Percentiles rank a stretch among this genome's conserved stretches.
These are phyloP conservation scores for Gonapodya sp. DNA, from an alignment of 192 early-diverging fungal genomes.

Conservation along the genomic window DNA sequence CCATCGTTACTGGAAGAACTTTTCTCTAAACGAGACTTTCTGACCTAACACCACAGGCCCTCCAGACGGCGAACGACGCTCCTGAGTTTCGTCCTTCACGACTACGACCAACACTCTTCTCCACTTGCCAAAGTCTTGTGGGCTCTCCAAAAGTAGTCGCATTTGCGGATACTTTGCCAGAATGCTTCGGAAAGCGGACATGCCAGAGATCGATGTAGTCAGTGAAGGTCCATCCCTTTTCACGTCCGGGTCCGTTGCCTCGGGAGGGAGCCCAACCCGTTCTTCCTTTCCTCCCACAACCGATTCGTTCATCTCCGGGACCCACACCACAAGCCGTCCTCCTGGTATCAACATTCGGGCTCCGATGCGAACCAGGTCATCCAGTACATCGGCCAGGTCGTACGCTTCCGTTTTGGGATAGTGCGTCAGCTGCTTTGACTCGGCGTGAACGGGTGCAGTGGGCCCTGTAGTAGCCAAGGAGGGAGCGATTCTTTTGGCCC, in stretches of 20 bases:
- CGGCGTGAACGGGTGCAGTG: constrained; percentile 22
- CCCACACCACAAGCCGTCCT: constrained; percentile 89
- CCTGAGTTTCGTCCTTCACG: constrained; percentile 71
- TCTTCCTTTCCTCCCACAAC: constrained; percentile 20
- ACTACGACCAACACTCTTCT: constrained; percentile 84
- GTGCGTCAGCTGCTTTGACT: constrained; percentile 44
- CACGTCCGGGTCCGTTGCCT: too few species aligned
- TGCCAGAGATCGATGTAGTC: too few species aligned
- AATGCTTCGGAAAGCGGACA: constrained; percentile 75
- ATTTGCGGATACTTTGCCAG: constrained; percentile 37
- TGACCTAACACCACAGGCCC: neutral
- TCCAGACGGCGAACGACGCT: too few species aligned
- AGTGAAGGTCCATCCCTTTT: too few species aligned
- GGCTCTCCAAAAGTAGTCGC: constrained; percentile 76
- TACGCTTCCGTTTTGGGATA: constrained; percentile 91
- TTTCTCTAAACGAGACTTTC: neutral
- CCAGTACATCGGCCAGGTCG: constrained; percentile 83
- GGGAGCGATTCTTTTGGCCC: constrained; percentile 69
- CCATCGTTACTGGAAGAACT: neutral
- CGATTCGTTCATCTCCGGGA: constrained; percentile 84
- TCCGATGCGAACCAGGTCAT: constrained; percentile 76
- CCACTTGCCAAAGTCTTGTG: constrained; percentile 93
- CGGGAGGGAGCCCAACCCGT: constrained; percentile 39
- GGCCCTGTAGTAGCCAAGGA: neutral
- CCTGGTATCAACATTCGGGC: constrained; percentile 63